Percentiles rank a stretch among this genome's conserved stretches.
Evolutionary conservation across 192 early-diverging fungal species (phyloP).

Genomic region (Podochytrium sp.): DNA sequence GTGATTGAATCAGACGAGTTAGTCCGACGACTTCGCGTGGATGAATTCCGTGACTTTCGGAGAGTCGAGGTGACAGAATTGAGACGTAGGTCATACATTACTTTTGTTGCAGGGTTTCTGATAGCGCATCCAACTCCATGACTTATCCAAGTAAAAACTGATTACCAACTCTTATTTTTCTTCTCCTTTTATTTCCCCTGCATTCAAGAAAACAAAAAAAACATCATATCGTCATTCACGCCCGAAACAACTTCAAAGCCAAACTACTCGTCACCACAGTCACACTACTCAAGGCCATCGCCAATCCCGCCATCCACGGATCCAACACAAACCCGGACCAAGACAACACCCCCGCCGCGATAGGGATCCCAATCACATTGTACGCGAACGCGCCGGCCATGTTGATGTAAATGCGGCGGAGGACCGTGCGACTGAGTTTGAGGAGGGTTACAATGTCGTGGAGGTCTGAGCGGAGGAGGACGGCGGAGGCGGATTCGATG

Average conservation of each 20-base stretch:
- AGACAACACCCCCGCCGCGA: conserved; percentile 83
- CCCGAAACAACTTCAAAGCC: conserved; percentile 42
- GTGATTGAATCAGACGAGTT: no score
- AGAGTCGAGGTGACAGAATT: no score
- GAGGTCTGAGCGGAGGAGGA: conserved; percentile 80
- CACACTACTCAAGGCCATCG: conserved; percentile 87
- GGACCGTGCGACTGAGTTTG: conserved; percentile 74
- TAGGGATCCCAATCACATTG: conserved; percentile 84
- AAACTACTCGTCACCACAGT: conserved; percentile 85
- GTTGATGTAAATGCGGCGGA: conserved; percentile 82
- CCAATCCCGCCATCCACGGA: conserved; percentile 84
- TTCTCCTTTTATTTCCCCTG: background rate
- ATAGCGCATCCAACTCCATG: no score
- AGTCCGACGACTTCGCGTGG: no score
- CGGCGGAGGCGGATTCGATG: conserved; percentile 84
- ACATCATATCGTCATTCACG: no score
- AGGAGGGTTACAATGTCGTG: conserved; percentile 79
- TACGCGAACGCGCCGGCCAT: conserved; percentile 90
- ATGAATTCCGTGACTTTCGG: no score
- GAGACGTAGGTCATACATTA: no score
- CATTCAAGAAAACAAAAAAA: background rate
- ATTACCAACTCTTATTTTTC: no score
- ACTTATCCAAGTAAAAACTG: no score
- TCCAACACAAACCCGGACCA: conserved; percentile 53
- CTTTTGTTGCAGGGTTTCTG: no score